phyloP scores from a whole-genome alignment of 2,329 filamentous ascomycete species.

The Cercospora janseana region DNA sequence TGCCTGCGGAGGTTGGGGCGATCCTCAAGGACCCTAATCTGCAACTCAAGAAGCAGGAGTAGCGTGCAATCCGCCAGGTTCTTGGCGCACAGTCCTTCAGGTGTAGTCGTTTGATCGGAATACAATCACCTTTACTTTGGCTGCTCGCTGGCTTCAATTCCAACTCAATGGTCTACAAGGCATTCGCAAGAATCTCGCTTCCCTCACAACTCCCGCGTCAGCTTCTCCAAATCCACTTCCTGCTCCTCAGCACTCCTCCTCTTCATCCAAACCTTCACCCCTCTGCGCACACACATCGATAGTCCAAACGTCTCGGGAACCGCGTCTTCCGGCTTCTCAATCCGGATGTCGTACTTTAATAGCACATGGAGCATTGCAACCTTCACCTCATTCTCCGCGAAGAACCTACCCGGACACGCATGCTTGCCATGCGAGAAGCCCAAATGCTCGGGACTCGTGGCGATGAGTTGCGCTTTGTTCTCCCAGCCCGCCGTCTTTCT shows the following conservation, averaged over 20 bases:
- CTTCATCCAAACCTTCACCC: slow-evolving; percentile 18
- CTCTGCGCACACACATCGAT: slow-evolving; percentile 15
- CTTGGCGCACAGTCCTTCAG: no score
- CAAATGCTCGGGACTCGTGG: slow-evolving; percentile 28
- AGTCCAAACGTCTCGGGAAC: slow-evolving; percentile 12
- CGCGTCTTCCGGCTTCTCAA: slow-evolving; percentile 22
- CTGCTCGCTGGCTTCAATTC: no score
- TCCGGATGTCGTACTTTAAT: slow-evolving; percentile 38
- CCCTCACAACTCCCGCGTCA: background rate
- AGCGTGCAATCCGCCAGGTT: no score
- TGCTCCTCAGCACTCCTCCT: slow-evolving; percentile 16
- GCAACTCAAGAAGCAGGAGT: slow-evolving; percentile 34
- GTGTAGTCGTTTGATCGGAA: no score
- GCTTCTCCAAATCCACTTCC: slow-evolving; percentile 22
- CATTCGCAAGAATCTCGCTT: no score
- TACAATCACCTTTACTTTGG: no score
- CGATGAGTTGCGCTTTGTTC: slow-evolving; percentile 23
- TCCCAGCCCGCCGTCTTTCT: slow-evolving; percentile 24
- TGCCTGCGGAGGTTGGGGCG: slow-evolving; percentile 57
- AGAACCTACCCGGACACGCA: slow-evolving; percentile 39
- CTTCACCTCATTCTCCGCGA: slow-evolving; percentile 40
- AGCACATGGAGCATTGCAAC: slow-evolving; percentile 36
- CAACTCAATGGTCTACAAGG: no score
- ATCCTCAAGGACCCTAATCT: slow-evolving; percentile 49
- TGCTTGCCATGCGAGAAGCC: slow-evolving; percentile 37